Conservation (phyloP, 108 stramenopile species). For the Cylindrotheca closterium region DNA sequence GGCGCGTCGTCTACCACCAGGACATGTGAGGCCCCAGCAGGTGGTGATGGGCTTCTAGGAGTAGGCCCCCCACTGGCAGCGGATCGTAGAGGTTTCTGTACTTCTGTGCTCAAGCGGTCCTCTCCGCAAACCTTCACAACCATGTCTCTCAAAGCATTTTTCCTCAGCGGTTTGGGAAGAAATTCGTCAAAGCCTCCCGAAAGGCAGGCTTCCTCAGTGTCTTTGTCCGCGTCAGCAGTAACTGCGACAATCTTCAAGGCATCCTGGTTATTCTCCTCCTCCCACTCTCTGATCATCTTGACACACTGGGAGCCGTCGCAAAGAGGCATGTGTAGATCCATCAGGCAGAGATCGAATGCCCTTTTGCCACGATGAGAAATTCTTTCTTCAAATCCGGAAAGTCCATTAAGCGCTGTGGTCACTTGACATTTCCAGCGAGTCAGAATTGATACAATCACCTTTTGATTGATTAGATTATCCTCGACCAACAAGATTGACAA, state of each 20-base stretch:
- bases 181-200: conserved; percentile 14
- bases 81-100: no score
- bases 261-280: background rate
- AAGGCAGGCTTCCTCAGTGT: conserved; percentile 2
- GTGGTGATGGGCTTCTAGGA: background rate
- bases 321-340: conserved; percentile 11
- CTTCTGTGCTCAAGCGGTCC: conserved; percentile 1
- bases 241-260: background rate
- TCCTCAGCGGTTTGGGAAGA: conserved; percentile 9
- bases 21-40: conserved; percentile 2
- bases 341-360: conserved; percentile 4
- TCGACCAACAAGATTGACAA: conserved; percentile 7
- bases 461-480: conserved; percentile 21
- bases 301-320: conserved; percentile 17
- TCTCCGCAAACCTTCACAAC: conserved; percentile 10
- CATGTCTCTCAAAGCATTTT: conserved; percentile 7
- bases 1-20: conserved; percentile 11
- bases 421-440: conserved; percentile 15
- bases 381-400: conserved; percentile 13
- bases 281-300: conserved; percentile 11
- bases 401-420: conserved; percentile 10
- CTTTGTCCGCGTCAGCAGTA: conserved; percentile 9
- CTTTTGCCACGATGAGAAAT: background rate
- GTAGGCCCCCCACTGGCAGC: background rate
- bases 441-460: conserved; percentile 16